These are phyloP conservation scores for Trichophyton benhamiae DNA, from an alignment of 2,329 filamentous ascomycete genomes.

Conservation along the genomic window DNA sequence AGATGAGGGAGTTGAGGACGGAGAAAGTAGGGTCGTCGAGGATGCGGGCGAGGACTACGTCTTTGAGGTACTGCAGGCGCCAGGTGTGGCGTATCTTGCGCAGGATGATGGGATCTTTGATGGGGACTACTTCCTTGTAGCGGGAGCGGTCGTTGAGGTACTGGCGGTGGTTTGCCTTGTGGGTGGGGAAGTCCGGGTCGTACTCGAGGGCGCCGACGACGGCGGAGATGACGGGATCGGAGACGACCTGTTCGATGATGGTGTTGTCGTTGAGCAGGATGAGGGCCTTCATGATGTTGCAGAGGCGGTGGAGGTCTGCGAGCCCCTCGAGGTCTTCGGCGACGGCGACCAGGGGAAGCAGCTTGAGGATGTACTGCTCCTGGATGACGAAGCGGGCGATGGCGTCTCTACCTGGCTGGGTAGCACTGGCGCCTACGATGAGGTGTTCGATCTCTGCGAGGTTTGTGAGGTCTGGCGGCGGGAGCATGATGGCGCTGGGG, in stretches of 20 bases:
- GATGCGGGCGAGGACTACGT: conserved; percentile 93
- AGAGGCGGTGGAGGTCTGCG: conserved; percentile 74
- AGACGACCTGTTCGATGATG: conserved; percentile 89
- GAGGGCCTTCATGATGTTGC: conserved; percentile 95
- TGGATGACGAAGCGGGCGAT: conserved; percentile 75
- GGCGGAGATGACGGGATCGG: conserved; percentile 75
- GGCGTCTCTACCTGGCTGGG: conserved; percentile 66
- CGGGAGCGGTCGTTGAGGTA: conserved; percentile 80
- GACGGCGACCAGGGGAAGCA: conserved; percentile 73
- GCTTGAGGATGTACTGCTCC: conserved; percentile 75
- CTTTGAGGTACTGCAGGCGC: conserved; percentile 89
- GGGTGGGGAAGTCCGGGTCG: conserved; percentile 91
- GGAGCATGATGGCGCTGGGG: conserved; percentile 57
- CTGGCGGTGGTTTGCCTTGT: conserved; percentile 93
- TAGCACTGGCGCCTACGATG: conserved; percentile 66
- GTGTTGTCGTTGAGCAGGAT: conserved; percentile 88
- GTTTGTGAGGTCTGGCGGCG: conserved; percentile 66
- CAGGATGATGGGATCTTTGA: conserved; percentile 67
- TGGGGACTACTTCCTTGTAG: conserved; percentile 92
- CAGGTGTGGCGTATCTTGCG: conserved; percentile 95
- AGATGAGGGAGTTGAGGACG: conserved; percentile 93
- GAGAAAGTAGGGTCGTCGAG: conserved; percentile 96
- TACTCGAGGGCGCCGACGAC: conserved; percentile 95
- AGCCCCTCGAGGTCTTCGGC: conserved; percentile 87
- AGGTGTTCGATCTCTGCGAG: conserved; percentile 72